Conservation (phyloP, 139 green algal genomes). For the Mesostigma viride region DNA sequence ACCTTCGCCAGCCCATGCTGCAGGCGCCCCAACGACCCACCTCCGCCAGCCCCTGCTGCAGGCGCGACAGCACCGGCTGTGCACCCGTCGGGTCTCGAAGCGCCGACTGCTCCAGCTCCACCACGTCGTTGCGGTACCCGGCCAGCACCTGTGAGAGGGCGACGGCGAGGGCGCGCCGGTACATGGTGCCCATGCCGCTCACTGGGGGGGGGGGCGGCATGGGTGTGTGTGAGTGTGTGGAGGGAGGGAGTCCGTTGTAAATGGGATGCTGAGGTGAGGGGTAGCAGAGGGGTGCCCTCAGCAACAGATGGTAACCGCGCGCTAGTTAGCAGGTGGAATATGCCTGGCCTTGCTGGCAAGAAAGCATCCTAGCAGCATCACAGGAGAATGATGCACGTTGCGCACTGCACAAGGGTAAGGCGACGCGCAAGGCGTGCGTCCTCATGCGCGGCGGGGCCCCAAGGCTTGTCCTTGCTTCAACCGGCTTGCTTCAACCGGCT, state of each 20-base stretch:
- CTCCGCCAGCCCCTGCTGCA: not conserved
- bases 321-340: too few species aligned
- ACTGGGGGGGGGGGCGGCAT: not conserved
- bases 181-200: slow-evolving; percentile 33
- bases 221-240: not conserved
- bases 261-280: slow-evolving; percentile 49
- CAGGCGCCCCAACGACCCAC: too few species aligned
- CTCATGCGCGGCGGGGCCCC: too few species aligned
- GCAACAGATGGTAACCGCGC: slow-evolving; percentile 44
- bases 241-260: slow-evolving; percentile 19
- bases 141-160: slow-evolving; percentile 70
- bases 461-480: too few species aligned
- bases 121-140: slow-evolving; percentile 56
- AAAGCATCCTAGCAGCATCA: too few species aligned
- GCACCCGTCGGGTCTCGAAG: slow-evolving; percentile 9
- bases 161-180: slow-evolving; percentile 49
- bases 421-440: too few species aligned
- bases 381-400: too few species aligned
- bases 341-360: too few species aligned
- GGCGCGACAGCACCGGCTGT: not conserved
- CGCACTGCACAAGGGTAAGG: too few species aligned
- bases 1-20: not conserved
- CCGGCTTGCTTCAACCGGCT: too few species aligned
- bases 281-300: slow-evolving; percentile 53
- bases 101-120: slow-evolving; percentile 54